phyloP scores from a whole-genome alignment of 768 basidiomycete species.

The Strobilomyces echinocephalus region DNA sequence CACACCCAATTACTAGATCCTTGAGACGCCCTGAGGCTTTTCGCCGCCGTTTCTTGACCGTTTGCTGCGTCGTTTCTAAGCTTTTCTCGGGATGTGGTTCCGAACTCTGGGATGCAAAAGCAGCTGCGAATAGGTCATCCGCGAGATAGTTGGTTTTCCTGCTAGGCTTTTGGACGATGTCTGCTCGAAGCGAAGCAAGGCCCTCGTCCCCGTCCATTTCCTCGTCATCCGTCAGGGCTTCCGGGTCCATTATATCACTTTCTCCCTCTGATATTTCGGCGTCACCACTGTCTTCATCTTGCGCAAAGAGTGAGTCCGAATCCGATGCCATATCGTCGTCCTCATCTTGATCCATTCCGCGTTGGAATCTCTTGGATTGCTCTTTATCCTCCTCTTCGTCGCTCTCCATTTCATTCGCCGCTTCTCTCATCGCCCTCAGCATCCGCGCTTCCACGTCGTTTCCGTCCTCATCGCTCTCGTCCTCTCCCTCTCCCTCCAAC shows the following conservation, averaged over 20 bases:
- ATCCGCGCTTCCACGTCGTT: constrained; percentile 23
- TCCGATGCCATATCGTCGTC: constrained; percentile 8
- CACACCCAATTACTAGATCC: constrained; percentile 54
- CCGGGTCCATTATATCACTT: constrained; percentile 7
- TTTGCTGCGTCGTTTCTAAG: constrained; percentile 23
- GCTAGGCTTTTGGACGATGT: constrained; percentile 9
- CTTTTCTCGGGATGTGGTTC: constrained; percentile 11
- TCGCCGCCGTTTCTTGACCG: constrained; percentile 27
- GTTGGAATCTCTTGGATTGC: constrained; percentile 12
- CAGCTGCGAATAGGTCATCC: constrained; percentile 59
- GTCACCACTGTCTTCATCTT: constrained; percentile 14
- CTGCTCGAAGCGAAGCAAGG: not conserved
- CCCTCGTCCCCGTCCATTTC: constrained; percentile 15
- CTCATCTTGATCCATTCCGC: constrained; percentile 8
- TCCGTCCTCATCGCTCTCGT: constrained; percentile 24
- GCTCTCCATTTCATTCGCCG: constrained; percentile 19
- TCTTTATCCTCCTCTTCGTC: constrained; percentile 16
- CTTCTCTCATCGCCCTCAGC: constrained; percentile 29
- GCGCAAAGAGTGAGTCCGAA: constrained; percentile 13
- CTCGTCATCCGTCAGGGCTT: constrained; percentile 17
- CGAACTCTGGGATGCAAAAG: constrained; percentile 39
- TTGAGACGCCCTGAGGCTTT: constrained; percentile 36
- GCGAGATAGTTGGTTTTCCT: constrained; percentile 53
- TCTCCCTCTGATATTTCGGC: constrained; percentile 11
- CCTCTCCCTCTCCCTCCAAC: constrained; percentile 17